Percentiles rank a stretch among this genome's conserved stretches.
phyloP scores from a whole-genome alignment of 108 stramenopile species.

The Cyclotella cryptica region DNA sequence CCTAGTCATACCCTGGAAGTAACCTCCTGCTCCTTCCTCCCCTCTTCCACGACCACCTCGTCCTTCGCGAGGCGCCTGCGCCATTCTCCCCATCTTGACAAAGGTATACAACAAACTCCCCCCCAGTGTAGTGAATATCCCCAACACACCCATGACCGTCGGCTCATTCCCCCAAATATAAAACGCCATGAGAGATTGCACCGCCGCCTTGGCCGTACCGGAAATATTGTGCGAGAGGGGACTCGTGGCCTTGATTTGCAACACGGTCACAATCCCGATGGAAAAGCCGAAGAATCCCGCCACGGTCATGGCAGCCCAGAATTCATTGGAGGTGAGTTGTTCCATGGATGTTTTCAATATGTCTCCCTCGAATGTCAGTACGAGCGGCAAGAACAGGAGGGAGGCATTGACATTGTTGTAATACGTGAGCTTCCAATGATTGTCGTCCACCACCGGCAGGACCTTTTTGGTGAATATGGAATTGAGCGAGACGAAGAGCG shows the following conservation, averaged over 20 bases:
- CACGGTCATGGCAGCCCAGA: conserved; percentile 89
- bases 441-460: conserved; percentile 88
- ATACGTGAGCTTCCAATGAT: conserved; percentile 92
- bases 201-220: conserved; percentile 95
- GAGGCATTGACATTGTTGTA: conserved; percentile 97
- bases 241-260: conserved; percentile 95
- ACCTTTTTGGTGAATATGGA: conserved; percentile 94
- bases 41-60: too few species aligned
- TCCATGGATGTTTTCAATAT: conserved; percentile 45
- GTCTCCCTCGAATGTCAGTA: conserved; percentile 78
- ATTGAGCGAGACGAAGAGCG: conserved; percentile 95
- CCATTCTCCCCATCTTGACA: conserved; percentile 81
- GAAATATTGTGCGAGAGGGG: conserved; percentile 96
- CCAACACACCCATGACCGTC: conserved; percentile 81
- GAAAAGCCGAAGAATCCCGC: conserved; percentile 94
- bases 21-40: too few species aligned
- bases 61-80: neutral
- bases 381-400: conserved; percentile 89
- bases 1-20: too few species aligned
- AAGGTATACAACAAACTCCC: conserved; percentile 86
- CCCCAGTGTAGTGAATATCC: conserved; percentile 86
- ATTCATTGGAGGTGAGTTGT: conserved; percentile 67
- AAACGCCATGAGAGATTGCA: conserved; percentile 92
- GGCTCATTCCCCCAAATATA: conserved; percentile 93
- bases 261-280: conserved; percentile 95